Evolutionary conservation across 768 basidiomycete genomes (phyloP).

Genomic region (Trametes punicea): DNA sequence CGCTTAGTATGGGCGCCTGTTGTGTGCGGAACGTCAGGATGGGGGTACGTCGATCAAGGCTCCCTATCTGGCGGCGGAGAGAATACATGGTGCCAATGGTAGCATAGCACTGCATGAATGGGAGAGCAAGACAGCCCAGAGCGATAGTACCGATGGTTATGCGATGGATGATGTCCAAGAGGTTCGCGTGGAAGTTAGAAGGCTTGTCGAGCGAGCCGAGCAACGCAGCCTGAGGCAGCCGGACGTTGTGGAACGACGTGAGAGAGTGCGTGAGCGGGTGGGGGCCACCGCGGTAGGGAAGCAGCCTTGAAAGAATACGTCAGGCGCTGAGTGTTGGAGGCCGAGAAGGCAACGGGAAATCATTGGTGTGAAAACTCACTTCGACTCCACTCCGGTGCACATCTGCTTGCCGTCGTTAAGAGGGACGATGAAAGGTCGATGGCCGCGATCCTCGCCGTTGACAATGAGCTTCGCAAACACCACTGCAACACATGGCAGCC

Average conservation of each 20-base stretch:
- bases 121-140: slow-evolving; percentile 25
- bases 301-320: slow-evolving; percentile 19
- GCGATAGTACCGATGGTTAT: slow-evolving; percentile 35
- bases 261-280: slow-evolving; percentile 34
- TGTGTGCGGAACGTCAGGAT: slow-evolving; percentile 43
- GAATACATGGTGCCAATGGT: slow-evolving; percentile 33
- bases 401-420: slow-evolving; percentile 29
- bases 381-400: slow-evolving; percentile 23
- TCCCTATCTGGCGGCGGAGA: slow-evolving; percentile 27
- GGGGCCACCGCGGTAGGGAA: slow-evolving; percentile 31
- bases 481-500: slow-evolving; percentile 27
- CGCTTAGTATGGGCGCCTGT: slow-evolving; percentile 36
- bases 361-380: neutral
- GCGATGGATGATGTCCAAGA: slow-evolving; percentile 31
- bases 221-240: slow-evolving; percentile 31
- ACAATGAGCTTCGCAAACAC: slow-evolving; percentile 31
- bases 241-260: slow-evolving; percentile 37
- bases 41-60: slow-evolving; percentile 16
- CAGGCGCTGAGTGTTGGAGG: slow-evolving; percentile 1
- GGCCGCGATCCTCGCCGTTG: slow-evolving; percentile 28
- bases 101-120: slow-evolving; percentile 25
- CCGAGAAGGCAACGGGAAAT: neutral
- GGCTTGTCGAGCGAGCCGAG: slow-evolving; percentile 28
- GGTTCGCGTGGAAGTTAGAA: slow-evolving; percentile 19
- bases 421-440: slow-evolving; percentile 30